Percentiles rank a stretch among this genome's conserved stretches.
Evolutionary conservation across 805 yeast species (phyloP).

Genomic region (Clavispora phyllophila): DNA sequence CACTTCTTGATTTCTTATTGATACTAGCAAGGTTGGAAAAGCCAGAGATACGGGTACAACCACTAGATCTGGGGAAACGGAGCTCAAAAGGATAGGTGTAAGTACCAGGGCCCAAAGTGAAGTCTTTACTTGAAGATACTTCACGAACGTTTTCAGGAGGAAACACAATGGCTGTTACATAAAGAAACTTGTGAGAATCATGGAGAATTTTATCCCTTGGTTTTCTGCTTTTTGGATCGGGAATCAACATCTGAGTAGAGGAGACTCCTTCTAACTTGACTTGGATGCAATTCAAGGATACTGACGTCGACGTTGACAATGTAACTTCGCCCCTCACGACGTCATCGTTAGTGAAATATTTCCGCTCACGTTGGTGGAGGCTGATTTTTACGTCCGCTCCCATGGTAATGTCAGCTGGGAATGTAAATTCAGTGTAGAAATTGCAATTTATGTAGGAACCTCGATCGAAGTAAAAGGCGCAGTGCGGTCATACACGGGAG

Average conservation of each 20-base stretch:
- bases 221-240: conserved; percentile 9
- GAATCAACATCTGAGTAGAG: conserved; percentile 30
- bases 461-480: neutral
- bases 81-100: conserved; percentile 47
- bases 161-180: conserved; percentile 46
- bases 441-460: neutral
- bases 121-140: conserved; percentile 39
- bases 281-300: conserved; percentile 42
- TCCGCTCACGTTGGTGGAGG: conserved; percentile 24
- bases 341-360: conserved; percentile 46
- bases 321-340: conserved; percentile 36
- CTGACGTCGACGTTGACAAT: conserved; percentile 35
- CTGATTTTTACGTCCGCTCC: conserved; percentile 26
- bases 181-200: conserved; percentile 44
- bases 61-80: conserved; percentile 37
- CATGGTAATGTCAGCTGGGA: conserved; percentile 4
- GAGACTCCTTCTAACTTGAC: conserved; percentile 51
- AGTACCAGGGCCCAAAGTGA: conserved; percentile 46
- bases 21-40: conserved; percentile 29
- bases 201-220: conserved; percentile 12
- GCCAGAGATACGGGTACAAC: conserved; percentile 35
- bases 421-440: too few relatives aligned
- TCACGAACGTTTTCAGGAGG: conserved; percentile 47
- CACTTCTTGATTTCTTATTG: conserved; percentile 23
- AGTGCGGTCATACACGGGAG: too few relatives aligned